Evolutionary conservation across 2,329 filamentous ascomycete species (phyloP).

Genomic region (Ophiobolus disseminans): DNA sequence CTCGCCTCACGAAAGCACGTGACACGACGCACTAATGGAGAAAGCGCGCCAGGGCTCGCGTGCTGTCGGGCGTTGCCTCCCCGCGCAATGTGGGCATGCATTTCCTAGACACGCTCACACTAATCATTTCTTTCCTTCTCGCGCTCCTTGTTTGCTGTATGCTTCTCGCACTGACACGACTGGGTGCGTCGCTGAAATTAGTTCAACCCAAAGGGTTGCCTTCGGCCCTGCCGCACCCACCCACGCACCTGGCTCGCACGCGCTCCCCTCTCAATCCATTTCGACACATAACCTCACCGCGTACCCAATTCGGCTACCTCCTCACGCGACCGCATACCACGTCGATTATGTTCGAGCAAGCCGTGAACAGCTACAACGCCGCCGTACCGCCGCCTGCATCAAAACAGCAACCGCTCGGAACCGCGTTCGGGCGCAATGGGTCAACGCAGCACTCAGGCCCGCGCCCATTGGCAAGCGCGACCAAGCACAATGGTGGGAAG

Average conservation of each 20-base stretch:
- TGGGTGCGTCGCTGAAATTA: constrained; percentile 46
- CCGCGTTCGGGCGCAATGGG: constrained; percentile 49
- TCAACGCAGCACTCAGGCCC: constrained; percentile 37
- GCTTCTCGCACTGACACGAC: constrained; percentile 38
- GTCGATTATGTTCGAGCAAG: constrained; percentile 50
- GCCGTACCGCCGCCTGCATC: constrained; percentile 31
- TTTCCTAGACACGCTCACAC: constrained; percentile 26
- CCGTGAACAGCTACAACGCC: constrained; percentile 50
- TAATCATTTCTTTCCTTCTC: constrained; percentile 34
- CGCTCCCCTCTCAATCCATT: constrained; percentile 17
- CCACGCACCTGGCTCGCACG: constrained; percentile 28
- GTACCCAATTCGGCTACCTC: constrained; percentile 23
- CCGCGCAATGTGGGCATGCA: constrained; percentile 30
- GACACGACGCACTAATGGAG: constrained; percentile 7
- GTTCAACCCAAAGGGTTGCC: constrained; percentile 30
- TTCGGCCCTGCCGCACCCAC: constrained; percentile 23
- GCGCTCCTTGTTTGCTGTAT: constrained; percentile 47
- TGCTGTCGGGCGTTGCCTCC: constrained; percentile 21
- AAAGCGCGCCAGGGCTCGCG: constrained; percentile 26
- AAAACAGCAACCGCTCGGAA: constrained; percentile 46
- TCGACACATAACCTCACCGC: constrained; percentile 6
- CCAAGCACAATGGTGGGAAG: constrained; percentile 33
- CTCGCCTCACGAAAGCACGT: constrained; percentile 5
- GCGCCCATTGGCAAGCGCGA: constrained; percentile 44
- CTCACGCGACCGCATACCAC: constrained; percentile 23